phyloP scores from a whole-genome alignment of 169 alveolate genomes.

The Plasmodium knowlesi region DNA sequence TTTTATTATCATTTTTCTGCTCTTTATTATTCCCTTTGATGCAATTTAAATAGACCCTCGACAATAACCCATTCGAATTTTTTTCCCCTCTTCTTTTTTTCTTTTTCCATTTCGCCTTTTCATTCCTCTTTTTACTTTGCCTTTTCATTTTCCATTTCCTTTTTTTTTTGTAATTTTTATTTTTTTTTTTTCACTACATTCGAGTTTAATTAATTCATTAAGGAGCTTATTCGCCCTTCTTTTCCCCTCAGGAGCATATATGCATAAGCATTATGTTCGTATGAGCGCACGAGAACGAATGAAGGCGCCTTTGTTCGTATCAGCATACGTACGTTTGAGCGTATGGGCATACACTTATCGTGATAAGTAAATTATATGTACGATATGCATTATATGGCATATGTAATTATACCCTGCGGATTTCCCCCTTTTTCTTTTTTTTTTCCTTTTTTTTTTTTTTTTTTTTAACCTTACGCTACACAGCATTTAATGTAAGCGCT shows the following conservation, averaged over 20 bases:
- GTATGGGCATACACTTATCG: not conserved
- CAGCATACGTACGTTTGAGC: conserved; percentile 1
- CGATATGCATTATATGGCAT: not conserved
- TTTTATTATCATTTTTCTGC: not conserved
- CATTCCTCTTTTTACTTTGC: not conserved
- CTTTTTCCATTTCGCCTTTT: not conserved
- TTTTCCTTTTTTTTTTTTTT: not conserved
- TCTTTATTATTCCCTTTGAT: not conserved
- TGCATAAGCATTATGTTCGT: not conserved
- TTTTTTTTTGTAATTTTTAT: not conserved
- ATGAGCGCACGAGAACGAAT: not conserved
- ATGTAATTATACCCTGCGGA: not conserved
- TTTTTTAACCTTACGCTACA: not conserved
- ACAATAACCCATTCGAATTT: not conserved
- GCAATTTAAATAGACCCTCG: not conserved
- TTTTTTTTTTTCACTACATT: not conserved
- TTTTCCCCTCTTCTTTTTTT: not conserved
- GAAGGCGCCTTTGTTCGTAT: not conserved
- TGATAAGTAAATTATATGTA: conserved; percentile 1
- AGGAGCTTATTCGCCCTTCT: not conserved
- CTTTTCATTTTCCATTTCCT: not conserved
- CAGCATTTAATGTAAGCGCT: not conserved
- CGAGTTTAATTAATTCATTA: not conserved
- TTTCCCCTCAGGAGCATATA: not conserved
- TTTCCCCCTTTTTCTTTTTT: not conserved